Evolutionary conservation across 2,329 filamentous ascomycete genomes (phyloP).

Genomic region (Lecanicillium sp.): DNA sequence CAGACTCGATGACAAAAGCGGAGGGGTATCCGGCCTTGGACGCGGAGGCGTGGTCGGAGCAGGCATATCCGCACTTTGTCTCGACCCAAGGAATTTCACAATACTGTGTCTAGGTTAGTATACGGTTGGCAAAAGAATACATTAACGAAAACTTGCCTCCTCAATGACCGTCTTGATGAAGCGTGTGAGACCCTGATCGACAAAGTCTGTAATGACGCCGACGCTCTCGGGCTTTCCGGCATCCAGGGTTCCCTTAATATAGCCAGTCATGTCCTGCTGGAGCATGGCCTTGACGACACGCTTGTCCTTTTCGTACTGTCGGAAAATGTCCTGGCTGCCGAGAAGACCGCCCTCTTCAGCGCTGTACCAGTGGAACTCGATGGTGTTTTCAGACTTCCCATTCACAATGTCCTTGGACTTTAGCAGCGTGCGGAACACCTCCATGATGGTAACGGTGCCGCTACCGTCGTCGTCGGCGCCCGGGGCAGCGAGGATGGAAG

Average conservation of each 20-base stretch:
- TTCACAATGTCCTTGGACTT: conserved; percentile 61
- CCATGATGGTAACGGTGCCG: conserved; percentile 88
- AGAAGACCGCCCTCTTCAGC: conserved; percentile 84
- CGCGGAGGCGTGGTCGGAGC: conserved; percentile 66
- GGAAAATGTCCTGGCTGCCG: conserved; percentile 85
- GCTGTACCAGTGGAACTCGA: conserved; percentile 96
- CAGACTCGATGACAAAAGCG: conserved; percentile 68
- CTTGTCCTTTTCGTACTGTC: conserved; percentile 62
- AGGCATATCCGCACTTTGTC: conserved; percentile 84
- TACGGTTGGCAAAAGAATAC: neutral
- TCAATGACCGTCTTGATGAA: conserved; percentile 89
- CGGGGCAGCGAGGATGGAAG: conserved; percentile 73
- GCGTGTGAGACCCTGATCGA: conserved; percentile 70
- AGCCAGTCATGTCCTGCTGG: conserved; percentile 97
- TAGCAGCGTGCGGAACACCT: conserved; percentile 77
- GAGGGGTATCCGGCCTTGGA: conserved; percentile 67
- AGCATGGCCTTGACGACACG: conserved; percentile 90
- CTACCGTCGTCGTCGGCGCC: conserved; percentile 95
- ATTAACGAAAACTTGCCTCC: conserved; percentile 21
- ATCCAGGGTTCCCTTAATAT: conserved; percentile 71
- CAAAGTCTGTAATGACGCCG: conserved; percentile 87
- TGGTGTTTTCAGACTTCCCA: conserved; percentile 71
- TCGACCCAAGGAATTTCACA: conserved; percentile 81
- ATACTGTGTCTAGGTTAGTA: conserved; percentile 44
- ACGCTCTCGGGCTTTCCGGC: conserved; percentile 77